phyloP scores from a whole-genome alignment of 2,329 filamentous ascomycete genomes.

The Xylaria sp. region DNA sequence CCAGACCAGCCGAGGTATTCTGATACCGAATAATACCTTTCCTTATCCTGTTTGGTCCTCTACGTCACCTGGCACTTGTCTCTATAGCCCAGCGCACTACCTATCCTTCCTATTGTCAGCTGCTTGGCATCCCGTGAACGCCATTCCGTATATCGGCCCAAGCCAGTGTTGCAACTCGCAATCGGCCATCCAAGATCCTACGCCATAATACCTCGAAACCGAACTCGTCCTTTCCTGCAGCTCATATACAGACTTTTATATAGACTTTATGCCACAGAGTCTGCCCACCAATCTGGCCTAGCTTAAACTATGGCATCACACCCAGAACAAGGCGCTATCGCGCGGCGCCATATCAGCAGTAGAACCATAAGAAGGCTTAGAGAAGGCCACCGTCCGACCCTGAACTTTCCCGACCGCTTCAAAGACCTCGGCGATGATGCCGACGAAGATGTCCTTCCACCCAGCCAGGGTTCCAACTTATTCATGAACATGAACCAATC shows the following conservation, averaged over 20 bases:
- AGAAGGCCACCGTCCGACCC: slow-evolving; percentile 47
- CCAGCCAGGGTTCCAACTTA: slow-evolving; percentile 53
- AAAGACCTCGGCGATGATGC: slow-evolving; percentile 55
- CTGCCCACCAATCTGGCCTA: background rate
- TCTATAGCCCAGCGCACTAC: background rate
- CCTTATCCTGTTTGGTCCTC: slow-evolving; percentile 1
- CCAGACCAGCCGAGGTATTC: background rate
- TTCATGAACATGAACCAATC: slow-evolving; percentile 88
- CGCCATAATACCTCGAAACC: background rate
- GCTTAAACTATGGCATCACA: slow-evolving; percentile 35
- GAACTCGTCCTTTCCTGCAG: background rate
- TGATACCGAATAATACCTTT: background rate
- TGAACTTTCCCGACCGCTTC: slow-evolving; percentile 61
- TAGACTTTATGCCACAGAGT: slow-evolving; percentile 13
- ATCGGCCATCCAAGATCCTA: slow-evolving; percentile 25
- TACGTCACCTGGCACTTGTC: no score
- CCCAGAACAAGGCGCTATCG: slow-evolving; percentile 44
- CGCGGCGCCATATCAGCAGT: slow-evolving; percentile 47
- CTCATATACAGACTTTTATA: background rate
- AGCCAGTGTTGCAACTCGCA: slow-evolving; percentile 10
- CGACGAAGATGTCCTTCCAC: slow-evolving; percentile 55
- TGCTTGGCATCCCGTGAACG: slow-evolving; percentile 7
- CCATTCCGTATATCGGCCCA: background rate
- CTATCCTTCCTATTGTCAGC: slow-evolving; percentile 6
- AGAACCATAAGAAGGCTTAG: slow-evolving; percentile 54